A percentile compares a stretch with the other conserved stretches of the same genome.
Evolutionary conservation across 169 alveolate species (phyloP).

Genomic region (Cystoisospora suis): DNA sequence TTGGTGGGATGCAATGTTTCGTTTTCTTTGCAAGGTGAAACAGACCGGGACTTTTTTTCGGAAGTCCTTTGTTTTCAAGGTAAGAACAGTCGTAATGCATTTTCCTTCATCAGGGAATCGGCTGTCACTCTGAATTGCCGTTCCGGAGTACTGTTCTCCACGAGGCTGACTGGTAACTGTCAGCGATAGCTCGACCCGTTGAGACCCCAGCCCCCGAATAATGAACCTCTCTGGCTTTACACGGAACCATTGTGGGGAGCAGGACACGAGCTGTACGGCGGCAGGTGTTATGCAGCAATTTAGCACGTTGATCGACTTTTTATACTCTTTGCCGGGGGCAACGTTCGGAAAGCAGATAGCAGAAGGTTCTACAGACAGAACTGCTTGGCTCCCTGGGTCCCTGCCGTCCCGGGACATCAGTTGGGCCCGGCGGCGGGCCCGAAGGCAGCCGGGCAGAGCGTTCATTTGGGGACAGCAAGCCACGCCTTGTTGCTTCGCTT

Average conservation of each 20-base stretch:
- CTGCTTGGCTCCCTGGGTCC: neutral
- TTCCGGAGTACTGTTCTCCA: neutral
- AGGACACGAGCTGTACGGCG: neutral
- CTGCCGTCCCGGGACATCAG: no score
- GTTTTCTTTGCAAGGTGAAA: neutral
- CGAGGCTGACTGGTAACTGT: neutral
- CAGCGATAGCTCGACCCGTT: slow-evolving; percentile 1
- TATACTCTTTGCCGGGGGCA: neutral
- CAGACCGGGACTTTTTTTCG: neutral
- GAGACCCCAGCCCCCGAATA: neutral
- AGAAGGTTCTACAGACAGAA: neutral
- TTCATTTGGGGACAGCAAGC: no score
- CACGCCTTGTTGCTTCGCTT: no score
- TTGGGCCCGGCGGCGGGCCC: no score
- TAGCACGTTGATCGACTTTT: neutral
- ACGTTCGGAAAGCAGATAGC: neutral
- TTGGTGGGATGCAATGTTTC: no score
- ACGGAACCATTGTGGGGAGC: neutral
- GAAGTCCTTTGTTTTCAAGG: neutral
- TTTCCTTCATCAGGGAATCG: neutral
- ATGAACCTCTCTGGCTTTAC: neutral
- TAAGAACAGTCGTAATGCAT: neutral
- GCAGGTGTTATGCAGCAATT: neutral
- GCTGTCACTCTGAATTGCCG: neutral
- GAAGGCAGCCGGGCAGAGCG: no score